Conservation (phyloP, 495 filamentous ascomycete genomes). For the Thermothielavioides terrestris region DNA sequence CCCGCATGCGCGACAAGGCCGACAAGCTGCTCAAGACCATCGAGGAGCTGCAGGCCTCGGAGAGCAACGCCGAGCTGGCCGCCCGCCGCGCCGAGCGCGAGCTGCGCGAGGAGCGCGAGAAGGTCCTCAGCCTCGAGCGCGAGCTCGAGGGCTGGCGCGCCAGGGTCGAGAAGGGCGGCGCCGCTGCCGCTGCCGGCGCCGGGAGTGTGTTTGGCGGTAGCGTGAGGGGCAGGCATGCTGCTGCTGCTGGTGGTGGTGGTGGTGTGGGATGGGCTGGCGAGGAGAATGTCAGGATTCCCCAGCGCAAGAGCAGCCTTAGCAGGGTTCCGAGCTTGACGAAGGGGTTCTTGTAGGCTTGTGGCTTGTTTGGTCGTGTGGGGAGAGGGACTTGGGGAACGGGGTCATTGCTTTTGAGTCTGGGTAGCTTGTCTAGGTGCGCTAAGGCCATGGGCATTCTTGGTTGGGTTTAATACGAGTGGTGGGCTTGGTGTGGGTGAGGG, state of each 20-base stretch:
- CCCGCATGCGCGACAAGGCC: slow-evolving; percentile 76
- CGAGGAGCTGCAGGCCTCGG: slow-evolving; percentile 83
- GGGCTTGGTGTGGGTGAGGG: neutral
- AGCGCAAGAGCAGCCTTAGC: slow-evolving; percentile 47
- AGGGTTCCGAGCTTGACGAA: slow-evolving; percentile 46
- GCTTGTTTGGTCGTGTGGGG: neutral
- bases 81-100: slow-evolving; percentile 83
- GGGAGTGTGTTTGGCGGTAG: slow-evolving; percentile 26
- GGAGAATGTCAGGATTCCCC: slow-evolving; percentile 42
- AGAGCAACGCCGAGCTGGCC: slow-evolving; percentile 68
- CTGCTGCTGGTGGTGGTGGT: no score
- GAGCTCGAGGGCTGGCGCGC: slow-evolving; percentile 85
- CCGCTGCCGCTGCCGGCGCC: neutral
- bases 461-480: no score
- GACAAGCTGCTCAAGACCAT: slow-evolving; percentile 82
- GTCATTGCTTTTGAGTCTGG: neutral
- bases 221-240: slow-evolving; percentile 26
- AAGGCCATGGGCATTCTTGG: no score
- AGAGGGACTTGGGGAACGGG: neutral
- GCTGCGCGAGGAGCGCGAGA: slow-evolving; percentile 81
- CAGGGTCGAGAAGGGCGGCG: slow-evolving; percentile 50
- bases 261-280: slow-evolving; percentile 9
- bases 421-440: neutral
- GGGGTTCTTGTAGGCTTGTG: slow-evolving; percentile 39
- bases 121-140: slow-evolving; percentile 68